Evolutionary conservation across 2,329 filamentous ascomycete species (phyloP), one percentile per base, ranked within the genome.

Genomic region (Juglanconis sp.): DNA sequence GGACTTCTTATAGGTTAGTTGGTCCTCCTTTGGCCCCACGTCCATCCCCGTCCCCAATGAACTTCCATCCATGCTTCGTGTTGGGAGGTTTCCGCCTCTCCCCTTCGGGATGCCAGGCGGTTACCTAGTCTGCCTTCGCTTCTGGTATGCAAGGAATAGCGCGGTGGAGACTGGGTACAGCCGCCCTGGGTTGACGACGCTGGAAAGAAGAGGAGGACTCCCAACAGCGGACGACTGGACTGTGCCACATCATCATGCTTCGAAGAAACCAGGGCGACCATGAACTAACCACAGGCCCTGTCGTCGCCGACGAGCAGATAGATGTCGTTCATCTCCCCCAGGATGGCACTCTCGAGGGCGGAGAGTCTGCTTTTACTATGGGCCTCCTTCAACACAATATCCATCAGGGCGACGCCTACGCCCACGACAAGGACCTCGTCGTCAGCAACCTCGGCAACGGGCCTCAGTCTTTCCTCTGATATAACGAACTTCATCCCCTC

Each of bases 401-500:
- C 40, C 5, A 59, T 64, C 57, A 59, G 69, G 56, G 63, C 66
- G 59, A 59, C 71, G 67, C 72, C 70, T 67, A 68, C 74, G 63
- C 67, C 73, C 62, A 61, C 69, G 48, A 66, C 69, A 47, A 53
- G 60, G 31, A 64, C 65, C 65, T 61, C 65, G 52, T 66, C 66
- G 44, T 66, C 68, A 47, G 68, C 68, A 38, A 53, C 67, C 56
- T 36, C 57, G 46, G 32, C 51, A 10, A 31, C 51, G 6, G 17
- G 67, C 69, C 46, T 69, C 60, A 69, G 67, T 59, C 69, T 79
- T 44, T 69, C 73, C 1, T 68, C 66, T 58, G 74, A 77, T 44
- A 67, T 83, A 32, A 71, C 76, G 44, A 67, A 71, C 56, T 73
- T 77, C 55, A 72, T 87, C n/a, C 85, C 86, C 6, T 63, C 71